Base-by-base conservation (phyloP, 2,329 filamentous ascomycete species). In the Fusarium irregulare region DNA sequence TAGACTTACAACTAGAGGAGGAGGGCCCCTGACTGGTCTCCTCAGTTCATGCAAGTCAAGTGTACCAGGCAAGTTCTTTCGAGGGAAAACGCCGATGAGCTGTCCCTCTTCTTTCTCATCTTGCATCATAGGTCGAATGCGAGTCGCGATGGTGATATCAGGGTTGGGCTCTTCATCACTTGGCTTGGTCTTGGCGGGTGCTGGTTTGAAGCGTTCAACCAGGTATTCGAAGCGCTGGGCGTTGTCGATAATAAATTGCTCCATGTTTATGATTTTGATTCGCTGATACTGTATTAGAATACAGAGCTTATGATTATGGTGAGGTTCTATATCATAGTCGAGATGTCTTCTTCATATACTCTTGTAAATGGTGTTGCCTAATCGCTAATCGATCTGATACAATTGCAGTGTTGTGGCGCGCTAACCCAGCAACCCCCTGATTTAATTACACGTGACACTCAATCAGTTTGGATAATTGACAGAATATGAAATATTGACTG, bases 1-100 rank as follows among this genome's bases (percentile, higher is more conserved):
- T 14, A 7, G n/a, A 54, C 60, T 53, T 50, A 78, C 79, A 30
- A 73, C 79, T 28, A 83, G 64, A 3, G 71, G 61, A 1, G 81
- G 77, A 21, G 70, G 71, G 0, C 78, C 79, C 34, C 76, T 74
- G 10, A 78, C 73, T 8, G 76, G 75, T 27, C 74, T 74, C 20
- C 78, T 76, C 10, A 83, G 68, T 65, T 82, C 80, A 47, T 83
- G 81, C 7, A 81, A 55, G 55, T 83, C 80, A 5, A 81, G 58
- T 0, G 58, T 41, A 6, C 68, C 68, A 7, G 51, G 40, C 4
- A 53, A 16, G 16, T 41, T 27, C 10, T 12, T 28, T 16, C 68
- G 46, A 7, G 54, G 64, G 25, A 69, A 71, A 16, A 74, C 72
- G 12, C 75, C 75, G 3, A 65, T 54, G 11, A 71, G 37, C 21